Base-by-base conservation (phyloP, 2,329 filamentous ascomycete species). In the Chrysoporthe cubensis region DNA sequence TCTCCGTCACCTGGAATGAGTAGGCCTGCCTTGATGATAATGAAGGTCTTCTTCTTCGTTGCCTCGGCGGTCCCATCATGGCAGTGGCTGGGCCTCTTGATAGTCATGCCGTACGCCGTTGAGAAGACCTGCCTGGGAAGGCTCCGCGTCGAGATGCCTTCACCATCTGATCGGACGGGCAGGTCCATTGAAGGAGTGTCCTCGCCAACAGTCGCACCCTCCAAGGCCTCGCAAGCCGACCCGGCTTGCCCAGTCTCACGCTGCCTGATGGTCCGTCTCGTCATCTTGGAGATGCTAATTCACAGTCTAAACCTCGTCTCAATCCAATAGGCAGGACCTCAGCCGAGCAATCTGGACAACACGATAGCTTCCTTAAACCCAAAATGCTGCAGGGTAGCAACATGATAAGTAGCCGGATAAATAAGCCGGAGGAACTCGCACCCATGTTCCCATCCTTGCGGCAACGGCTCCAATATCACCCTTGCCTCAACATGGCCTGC, bases 1-100 rank as follows among this genome's bases (percentile, higher is more conserved):
- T 75, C 67, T 48, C 78, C 78, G 65, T 77, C 76, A 58, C 80
- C 79, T 16, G 79, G 80, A 63, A 81, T 81, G 0, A 81, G 71
- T 0, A 79, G 68, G 2, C 70, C 67, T 11, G 79, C 71, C 46
- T 72, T 75, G 69, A 81, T 73, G 70, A 80, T 75, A 44, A 74
- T 78, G 71, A 74, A 76, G 1, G 66, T 44, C n/a, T 67, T 72
- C 62, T 78, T 78, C 54, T 74, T 77, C 26, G 64, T 42, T 37
- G 48, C 62, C 11, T 40, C 32, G 44, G 58, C 21, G 6, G 44
- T 16, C 9, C 14, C 60, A 34, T 67, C 64, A 37, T 66, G 48
- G 43, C 34, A 34, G 37, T 7, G 21, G 16, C 7, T 58, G 62
- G 62, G 52, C 6, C 46, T 43, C 40, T 44, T 43, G 43, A 70